Evolutionary conservation across 768 basidiomycete genomes (phyloP).

Genomic region (Terana coerulea): DNA sequence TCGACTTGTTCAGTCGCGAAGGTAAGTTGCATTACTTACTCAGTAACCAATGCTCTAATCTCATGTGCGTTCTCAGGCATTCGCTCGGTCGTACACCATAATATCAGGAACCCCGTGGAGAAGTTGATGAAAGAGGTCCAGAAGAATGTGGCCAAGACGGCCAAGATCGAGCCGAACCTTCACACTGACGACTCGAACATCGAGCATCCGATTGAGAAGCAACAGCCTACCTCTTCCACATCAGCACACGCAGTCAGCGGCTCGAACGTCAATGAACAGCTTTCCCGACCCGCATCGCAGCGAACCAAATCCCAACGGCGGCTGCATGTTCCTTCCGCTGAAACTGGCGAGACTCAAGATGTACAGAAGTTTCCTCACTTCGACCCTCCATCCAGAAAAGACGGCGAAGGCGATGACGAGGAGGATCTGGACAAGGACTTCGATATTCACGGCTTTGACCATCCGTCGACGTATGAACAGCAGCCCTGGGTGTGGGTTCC

Average conservation of each 20-base stretch:
- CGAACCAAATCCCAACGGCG: background rate
- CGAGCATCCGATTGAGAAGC: background rate
- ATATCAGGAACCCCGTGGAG: constrained; percentile 6
- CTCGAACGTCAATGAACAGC: background rate
- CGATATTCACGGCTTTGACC: constrained; percentile 37
- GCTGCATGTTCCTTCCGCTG: background rate
- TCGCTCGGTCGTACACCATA: constrained; percentile 9
- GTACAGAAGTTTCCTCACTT: background rate
- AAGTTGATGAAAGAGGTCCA: constrained; percentile 9
- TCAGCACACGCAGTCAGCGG: background rate
- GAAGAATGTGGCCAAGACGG: constrained; percentile 9
- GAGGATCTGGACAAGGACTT: constrained; percentile 21
- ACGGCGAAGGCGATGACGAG: constrained; percentile 8
- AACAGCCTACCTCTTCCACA: background rate
- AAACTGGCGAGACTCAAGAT: background rate
- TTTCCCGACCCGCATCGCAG: background rate
- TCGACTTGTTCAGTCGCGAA: constrained; percentile 25
- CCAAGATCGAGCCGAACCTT: background rate
- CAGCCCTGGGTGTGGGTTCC: constrained; percentile 44
- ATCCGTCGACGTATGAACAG: constrained; percentile 41
- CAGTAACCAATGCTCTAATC: background rate
- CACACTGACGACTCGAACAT: background rate
- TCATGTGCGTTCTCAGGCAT: background rate
- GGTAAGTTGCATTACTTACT: constrained; percentile 13
- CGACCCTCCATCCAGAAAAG: background rate